phyloP scores from a whole-genome alignment of 139 green algal genomes.

The Pleodorina starrii region DNA sequence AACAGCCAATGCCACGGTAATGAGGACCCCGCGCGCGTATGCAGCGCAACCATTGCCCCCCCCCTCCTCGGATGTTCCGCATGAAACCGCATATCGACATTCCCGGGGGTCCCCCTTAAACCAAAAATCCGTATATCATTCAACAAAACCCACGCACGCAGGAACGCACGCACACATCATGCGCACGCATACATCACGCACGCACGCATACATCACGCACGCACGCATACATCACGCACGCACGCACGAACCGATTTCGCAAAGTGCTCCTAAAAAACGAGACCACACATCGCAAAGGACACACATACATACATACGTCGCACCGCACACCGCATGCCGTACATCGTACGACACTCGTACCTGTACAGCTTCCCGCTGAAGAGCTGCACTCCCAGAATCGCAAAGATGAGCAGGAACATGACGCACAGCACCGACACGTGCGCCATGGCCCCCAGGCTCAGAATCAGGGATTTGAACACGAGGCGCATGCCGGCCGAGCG shows the following conservation, averaged over 20 bases:
- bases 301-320: not conserved
- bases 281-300: not conserved
- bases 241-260: not conserved
- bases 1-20: too few relatives aligned
- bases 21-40: too few relatives aligned
- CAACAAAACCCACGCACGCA: too few relatives aligned
- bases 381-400: slow-evolving; percentile 88
- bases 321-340: too few relatives aligned
- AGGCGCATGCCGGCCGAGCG: slow-evolving; percentile 82
- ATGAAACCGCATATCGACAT: too few relatives aligned
- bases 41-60: too few relatives aligned
- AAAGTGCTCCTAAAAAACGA: not conserved
- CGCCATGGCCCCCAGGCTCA: slow-evolving; percentile 76
- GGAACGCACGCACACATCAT: too few relatives aligned
- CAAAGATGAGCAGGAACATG: slow-evolving; percentile 89
- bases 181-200: too few relatives aligned
- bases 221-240: not conserved
- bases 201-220: too few relatives aligned
- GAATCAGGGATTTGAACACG: slow-evolving; percentile 82
- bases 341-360: slow-evolving; percentile 24
- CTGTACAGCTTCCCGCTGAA: slow-evolving; percentile 71
- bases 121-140: too few relatives aligned
- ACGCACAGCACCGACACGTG: slow-evolving; percentile 82
- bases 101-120: too few relatives aligned
- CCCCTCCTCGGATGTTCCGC: too few relatives aligned